phyloP scores from a whole-genome alignment of 2,329 filamentous ascomycete genomes.

The Pseudogymnoascus sp. region DNA sequence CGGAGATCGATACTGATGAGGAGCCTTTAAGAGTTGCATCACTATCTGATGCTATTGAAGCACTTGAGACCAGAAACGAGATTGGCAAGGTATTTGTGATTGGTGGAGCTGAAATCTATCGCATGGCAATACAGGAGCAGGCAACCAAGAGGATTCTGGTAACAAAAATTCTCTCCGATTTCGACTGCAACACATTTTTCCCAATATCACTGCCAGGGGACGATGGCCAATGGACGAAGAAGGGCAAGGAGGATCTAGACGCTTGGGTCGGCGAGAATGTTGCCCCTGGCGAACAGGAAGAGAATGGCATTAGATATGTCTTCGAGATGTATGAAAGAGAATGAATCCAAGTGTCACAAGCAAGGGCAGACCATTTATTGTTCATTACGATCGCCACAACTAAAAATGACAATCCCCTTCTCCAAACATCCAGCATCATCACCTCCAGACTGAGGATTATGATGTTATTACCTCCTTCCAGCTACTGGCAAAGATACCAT shows the following conservation, averaged over 20 bases:
- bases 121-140: constrained; percentile 51
- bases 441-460: not conserved
- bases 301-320: constrained; percentile 57
- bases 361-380: not conserved
- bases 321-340: constrained; percentile 66
- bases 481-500: not conserved
- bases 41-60: constrained; percentile 47
- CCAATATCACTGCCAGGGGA: constrained; percentile 45
- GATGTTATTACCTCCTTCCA: not conserved
- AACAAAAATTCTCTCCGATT: constrained; percentile 60
- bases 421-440: not conserved
- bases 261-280: constrained; percentile 59
- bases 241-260: constrained; percentile 44
- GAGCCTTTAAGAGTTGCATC: constrained; percentile 51
- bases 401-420: not conserved
- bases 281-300: constrained; percentile 47
- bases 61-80: constrained; percentile 17
- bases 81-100: constrained; percentile 63
- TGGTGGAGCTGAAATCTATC: constrained; percentile 81
- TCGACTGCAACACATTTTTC: constrained; percentile 71
- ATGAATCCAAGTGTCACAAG: not conserved
- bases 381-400: not conserved
- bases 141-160: constrained; percentile 57
- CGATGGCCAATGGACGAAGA: constrained; percentile 45
- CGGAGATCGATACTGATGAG: constrained; percentile 17